phyloP scores from a whole-genome alignment of 345 rosid genomes.

The Eucalyptus marginata region DNA sequence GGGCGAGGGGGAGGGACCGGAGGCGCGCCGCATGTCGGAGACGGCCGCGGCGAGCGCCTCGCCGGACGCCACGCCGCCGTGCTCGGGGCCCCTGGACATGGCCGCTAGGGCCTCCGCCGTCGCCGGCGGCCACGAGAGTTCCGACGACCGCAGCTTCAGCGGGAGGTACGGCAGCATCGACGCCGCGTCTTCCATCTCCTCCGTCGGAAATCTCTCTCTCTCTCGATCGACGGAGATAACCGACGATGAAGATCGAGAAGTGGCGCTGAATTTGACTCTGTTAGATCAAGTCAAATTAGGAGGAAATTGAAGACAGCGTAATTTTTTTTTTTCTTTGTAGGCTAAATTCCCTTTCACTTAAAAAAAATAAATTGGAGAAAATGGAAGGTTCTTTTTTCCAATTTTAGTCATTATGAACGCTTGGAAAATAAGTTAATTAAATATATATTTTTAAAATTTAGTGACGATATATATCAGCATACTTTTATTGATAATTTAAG shows the following conservation, averaged over 20 bases:
- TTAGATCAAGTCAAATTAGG: neutral
- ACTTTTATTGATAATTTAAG: neutral
- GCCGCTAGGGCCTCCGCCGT: slow-evolving; percentile 48
- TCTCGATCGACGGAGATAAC: neutral
- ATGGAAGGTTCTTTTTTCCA: neutral
- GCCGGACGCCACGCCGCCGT: slow-evolving; percentile 57
- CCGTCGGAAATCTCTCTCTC: slow-evolving; percentile 14
- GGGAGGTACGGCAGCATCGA: slow-evolving; percentile 55
- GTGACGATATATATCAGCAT: neutral
- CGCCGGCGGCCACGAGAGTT: slow-evolving; percentile 55
- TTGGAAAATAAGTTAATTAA: neutral
- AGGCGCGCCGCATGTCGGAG: slow-evolving; percentile 33
- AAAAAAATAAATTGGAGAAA: neutral
- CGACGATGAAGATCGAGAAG: neutral
- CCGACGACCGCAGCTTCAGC: slow-evolving; percentile 25
- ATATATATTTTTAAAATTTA: accelerated
- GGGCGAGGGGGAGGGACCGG: slow-evolving; percentile 19
- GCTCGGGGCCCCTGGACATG: slow-evolving; percentile 51
- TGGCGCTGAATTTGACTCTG: neutral
- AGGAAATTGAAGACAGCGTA: neutral
- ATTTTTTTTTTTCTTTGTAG: neutral
- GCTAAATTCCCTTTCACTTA: neutral
- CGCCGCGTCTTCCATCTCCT: slow-evolving; percentile 33
- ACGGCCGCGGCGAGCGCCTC: slow-evolving; percentile 42
- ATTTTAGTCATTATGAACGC: neutral